Evolutionary conservation across 176 grass and related monocot species (phyloP).

Genomic region (Triticum monococcum): DNA sequence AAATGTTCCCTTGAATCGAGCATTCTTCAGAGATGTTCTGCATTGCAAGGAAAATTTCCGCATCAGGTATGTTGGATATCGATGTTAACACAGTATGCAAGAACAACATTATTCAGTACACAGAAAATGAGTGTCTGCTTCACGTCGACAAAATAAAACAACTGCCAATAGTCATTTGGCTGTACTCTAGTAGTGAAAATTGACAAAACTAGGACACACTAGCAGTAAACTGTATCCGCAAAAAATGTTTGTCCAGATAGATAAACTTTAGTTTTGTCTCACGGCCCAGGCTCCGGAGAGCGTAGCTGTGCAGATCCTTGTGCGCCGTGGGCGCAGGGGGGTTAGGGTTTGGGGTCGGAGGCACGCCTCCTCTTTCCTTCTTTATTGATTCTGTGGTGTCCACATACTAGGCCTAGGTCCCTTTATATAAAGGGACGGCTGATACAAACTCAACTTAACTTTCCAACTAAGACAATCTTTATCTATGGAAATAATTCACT

Average conservation of each 20-base stretch:
- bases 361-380: not conserved
- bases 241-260: not conserved
- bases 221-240: not conserved
- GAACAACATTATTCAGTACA: not conserved
- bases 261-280: not conserved
- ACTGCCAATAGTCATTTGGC: not conserved
- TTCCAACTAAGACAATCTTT: not conserved
- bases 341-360: not conserved
- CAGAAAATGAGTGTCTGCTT: not conserved
- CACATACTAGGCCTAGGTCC: not conserved
- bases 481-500: not conserved
- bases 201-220: not conserved
- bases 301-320: not conserved
- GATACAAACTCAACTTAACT: not conserved
- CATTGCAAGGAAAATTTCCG: not conserved
- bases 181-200: not conserved
- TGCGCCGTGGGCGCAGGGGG: not conserved
- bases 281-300: not conserved
- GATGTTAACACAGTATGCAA: not conserved
- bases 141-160: not conserved
- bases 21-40: constrained; percentile 16
- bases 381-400: too few relatives aligned
- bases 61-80: not conserved
- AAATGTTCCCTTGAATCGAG: not conserved
- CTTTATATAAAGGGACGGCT: not conserved